Percentiles rank a stretch among this genome's conserved stretches.
These are phyloP conservation scores for Amanita inopinata DNA, from an alignment of 768 basidiomycete species.

Conservation along the genomic window DNA sequence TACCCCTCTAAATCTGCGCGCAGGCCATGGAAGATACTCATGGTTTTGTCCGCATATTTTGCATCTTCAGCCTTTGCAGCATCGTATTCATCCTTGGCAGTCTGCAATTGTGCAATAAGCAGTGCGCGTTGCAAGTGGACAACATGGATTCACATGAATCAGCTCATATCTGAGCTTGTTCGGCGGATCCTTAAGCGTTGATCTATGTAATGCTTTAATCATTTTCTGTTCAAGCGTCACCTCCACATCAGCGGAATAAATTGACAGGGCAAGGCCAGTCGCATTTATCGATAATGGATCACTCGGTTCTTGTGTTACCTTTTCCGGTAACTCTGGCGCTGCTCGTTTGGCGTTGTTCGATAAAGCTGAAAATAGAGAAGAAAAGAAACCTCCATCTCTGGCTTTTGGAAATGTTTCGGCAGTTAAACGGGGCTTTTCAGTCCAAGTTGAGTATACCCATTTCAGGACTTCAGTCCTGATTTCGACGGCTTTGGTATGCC, in stretches of 20 bases:
- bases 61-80: slow-evolving; percentile 63
- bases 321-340: slow-evolving; percentile 12
- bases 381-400: slow-evolving; percentile 35
- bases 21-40: slow-evolving; percentile 81
- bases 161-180: slow-evolving; percentile 64
- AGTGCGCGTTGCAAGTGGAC: not conserved
- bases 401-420: slow-evolving; percentile 17
- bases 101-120: slow-evolving; percentile 32
- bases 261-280: slow-evolving; percentile 49
- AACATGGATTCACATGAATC: slow-evolving; percentile 58
- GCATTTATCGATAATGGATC: slow-evolving; percentile 33
- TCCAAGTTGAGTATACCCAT: slow-evolving; percentile 62
- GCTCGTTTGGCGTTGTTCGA: slow-evolving; percentile 29
- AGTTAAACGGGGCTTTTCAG: slow-evolving; percentile 41
- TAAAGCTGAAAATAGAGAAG: slow-evolving; percentile 32
- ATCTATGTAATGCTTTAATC: slow-evolving; percentile 66
- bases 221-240: slow-evolving; percentile 60
- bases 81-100: slow-evolving; percentile 75
- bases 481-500: slow-evolving; percentile 41
- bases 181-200: slow-evolving; percentile 94
- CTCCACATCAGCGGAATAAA: slow-evolving; percentile 58
- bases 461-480: slow-evolving; percentile 79
- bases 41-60: slow-evolving; percentile 45
- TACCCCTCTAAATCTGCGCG: slow-evolving; percentile 81
- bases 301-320: slow-evolving; percentile 10